Conservation (phyloP, 2,329 filamentous ascomycete genomes). For the Pyricularia sp. region DNA sequence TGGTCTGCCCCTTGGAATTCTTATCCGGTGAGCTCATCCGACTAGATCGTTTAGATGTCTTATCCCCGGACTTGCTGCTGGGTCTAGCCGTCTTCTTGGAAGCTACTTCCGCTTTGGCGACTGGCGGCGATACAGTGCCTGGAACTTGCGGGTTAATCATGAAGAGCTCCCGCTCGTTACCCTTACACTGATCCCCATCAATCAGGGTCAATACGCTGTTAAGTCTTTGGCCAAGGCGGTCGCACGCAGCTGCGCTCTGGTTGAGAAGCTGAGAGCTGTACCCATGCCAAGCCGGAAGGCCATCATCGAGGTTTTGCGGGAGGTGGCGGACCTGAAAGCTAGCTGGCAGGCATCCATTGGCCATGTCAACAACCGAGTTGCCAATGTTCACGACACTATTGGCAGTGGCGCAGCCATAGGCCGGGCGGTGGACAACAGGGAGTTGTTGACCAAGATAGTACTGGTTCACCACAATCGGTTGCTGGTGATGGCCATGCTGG, state of each 20-base stretch:
- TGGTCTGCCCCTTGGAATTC: constrained; percentile 22
- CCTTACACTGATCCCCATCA: constrained; percentile 44
- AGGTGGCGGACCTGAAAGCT: constrained; percentile 10
- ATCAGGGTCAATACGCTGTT: constrained; percentile 60
- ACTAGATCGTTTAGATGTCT: background rate
- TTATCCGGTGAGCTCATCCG: background rate
- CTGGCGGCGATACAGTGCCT: background rate
- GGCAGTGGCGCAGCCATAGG: background rate
- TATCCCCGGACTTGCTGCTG: background rate
- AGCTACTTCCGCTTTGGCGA: background rate
- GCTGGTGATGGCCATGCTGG: constrained; percentile 5
- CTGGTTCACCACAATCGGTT: constrained; percentile 37
- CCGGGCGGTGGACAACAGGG: background rate
- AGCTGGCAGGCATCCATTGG: constrained; percentile 24
- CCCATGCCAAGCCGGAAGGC: constrained; percentile 27
- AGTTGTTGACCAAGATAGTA: constrained; percentile 22
- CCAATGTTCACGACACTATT: constrained; percentile 4
- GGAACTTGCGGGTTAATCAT: constrained; percentile 6
- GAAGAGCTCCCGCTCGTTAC: constrained; percentile 42
- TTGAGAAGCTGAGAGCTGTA: constrained; percentile 29
- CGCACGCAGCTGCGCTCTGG: constrained; percentile 35
- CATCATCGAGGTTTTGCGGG: constrained; percentile 28
- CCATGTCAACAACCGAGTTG: constrained; percentile 27
- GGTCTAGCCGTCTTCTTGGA: constrained; percentile 4
- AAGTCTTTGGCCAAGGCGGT: constrained; percentile 49